Conservation (phyloP, 1,284 basidiomycete species). For the Phlebopus sp. region DNA sequence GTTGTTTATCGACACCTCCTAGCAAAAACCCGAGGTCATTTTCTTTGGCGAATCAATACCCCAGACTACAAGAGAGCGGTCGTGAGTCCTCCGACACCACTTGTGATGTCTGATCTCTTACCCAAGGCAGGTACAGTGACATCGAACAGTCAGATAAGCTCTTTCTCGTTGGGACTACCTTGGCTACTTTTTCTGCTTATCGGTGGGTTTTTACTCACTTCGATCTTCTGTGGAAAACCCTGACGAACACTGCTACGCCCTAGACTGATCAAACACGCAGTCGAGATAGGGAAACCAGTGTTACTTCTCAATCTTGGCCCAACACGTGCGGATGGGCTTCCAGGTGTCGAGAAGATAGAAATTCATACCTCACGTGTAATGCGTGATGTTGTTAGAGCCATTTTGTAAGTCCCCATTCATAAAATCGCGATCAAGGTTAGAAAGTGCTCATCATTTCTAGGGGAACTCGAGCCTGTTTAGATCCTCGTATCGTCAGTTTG, state of each 20-base stretch:
- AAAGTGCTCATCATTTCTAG: slow-evolving; percentile 14
- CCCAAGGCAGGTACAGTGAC: slow-evolving; percentile 48
- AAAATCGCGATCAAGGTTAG: slow-evolving; percentile 18
- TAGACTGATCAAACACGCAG: slow-evolving; percentile 79
- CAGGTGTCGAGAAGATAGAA: slow-evolving; percentile 75
- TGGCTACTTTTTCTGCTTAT: slow-evolving; percentile 91
- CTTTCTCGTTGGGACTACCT: slow-evolving; percentile 81
- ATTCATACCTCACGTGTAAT: slow-evolving; percentile 68
- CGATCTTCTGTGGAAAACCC: background rate
- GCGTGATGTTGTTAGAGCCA: slow-evolving; percentile 52
- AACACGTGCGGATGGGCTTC: slow-evolving; percentile 76
- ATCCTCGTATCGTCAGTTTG: slow-evolving; percentile 20
- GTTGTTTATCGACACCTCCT: slow-evolving; percentile 1
- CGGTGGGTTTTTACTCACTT: slow-evolving; percentile 42
- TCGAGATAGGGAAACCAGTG: slow-evolving; percentile 73
- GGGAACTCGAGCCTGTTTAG: slow-evolving; percentile 18
- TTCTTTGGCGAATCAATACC: slow-evolving; percentile 90
- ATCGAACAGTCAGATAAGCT: slow-evolving; percentile 65
- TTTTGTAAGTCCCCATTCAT: slow-evolving; percentile 47
- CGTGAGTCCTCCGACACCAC: slow-evolving; percentile 47
- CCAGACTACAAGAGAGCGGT: slow-evolving; percentile 57
- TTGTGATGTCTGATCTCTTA: background rate
- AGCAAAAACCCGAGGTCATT: slow-evolving; percentile 83
- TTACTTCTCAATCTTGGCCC: slow-evolving; percentile 85
- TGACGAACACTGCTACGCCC: background rate